Evolutionary conservation across 139 green algal genomes (phyloP).

Genomic region (Raphidocelis subcapitata): DNA sequence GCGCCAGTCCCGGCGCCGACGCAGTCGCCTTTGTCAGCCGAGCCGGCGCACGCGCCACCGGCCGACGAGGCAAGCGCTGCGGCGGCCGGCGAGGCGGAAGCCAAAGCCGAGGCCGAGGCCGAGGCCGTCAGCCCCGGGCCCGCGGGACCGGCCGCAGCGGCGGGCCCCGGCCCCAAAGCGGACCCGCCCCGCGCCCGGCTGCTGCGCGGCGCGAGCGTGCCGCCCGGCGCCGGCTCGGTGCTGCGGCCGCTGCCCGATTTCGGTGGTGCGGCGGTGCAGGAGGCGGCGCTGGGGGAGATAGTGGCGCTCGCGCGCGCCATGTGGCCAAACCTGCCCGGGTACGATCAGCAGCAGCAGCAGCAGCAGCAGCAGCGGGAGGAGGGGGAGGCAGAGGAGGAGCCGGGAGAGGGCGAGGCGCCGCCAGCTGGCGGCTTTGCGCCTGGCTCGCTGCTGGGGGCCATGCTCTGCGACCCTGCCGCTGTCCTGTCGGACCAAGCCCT

Average conservation of each 20-base stretch:
- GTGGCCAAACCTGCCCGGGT: not conserved
- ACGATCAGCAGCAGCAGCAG: not conserved
- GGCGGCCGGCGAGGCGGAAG: too few species aligned
- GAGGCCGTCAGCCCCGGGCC: too few species aligned
- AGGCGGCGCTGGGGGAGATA: constrained; percentile 11
- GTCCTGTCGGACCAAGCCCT: not conserved
- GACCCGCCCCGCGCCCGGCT: not conserved
- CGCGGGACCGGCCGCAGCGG: too few species aligned
- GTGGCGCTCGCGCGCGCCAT: constrained; percentile 12
- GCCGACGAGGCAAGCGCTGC: too few species aligned
- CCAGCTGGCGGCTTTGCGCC: not conserved
- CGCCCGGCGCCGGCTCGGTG: not conserved
- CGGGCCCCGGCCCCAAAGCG: not conserved
- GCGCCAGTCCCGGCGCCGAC: too few species aligned
- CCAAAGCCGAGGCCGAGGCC: too few species aligned
- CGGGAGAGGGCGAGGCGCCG: not conserved
- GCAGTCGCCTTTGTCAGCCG: too few species aligned
- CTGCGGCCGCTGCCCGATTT: constrained; percentile 6
- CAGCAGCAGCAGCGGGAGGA: not conserved
- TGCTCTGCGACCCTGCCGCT: not conserved
- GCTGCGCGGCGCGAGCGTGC: not conserved
- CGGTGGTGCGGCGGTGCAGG: not conserved
- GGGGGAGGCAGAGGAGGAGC: not conserved
- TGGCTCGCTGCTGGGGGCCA: not conserved
- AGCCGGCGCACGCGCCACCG: too few species aligned